Percentiles rank a stretch among this genome's conserved stretches.
Conservation (phyloP, 257 asterid genomes). For the Cordia subcordata region DNA sequence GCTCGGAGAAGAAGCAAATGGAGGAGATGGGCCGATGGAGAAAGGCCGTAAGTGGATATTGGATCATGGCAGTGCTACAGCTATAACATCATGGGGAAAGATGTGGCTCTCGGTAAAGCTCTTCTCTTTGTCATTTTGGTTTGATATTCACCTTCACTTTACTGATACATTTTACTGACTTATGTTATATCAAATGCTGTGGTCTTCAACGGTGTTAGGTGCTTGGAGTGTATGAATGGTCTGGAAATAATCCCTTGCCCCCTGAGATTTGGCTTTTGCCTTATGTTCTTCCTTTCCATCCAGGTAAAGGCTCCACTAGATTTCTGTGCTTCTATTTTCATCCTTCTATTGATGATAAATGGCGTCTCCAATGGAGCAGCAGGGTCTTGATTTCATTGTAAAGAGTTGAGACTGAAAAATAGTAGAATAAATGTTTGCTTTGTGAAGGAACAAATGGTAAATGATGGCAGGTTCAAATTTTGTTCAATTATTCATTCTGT, state of each 20-base stretch:
- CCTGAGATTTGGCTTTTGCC: slow-evolving; percentile 99
- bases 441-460: too few species aligned
- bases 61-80: slow-evolving; percentile 90
- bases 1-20: slow-evolving; percentile 94
- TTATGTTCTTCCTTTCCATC: slow-evolving; percentile 80
- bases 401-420: too few species aligned
- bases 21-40: slow-evolving; percentile 93
- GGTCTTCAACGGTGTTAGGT: slow-evolving; percentile 45
- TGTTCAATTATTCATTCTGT: too few species aligned
- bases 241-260: slow-evolving; percentile 98
- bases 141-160: background rate
- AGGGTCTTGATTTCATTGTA: too few species aligned
- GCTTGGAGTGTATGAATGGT: slow-evolving; percentile 96
- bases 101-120: slow-evolving; percentile 94
- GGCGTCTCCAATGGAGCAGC: too few species aligned
- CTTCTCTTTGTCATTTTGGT: slow-evolving; percentile 16
- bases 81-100: slow-evolving; percentile 97
- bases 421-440: too few species aligned
- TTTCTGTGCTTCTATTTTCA: background rate
- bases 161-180: slow-evolving; percentile 8
- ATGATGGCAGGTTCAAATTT: too few species aligned
- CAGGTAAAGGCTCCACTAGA: slow-evolving; percentile 47
- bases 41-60: slow-evolving; percentile 91
- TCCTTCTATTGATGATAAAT: background rate
- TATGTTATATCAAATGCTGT: slow-evolving; percentile 7